A percentile compares a stretch with the other conserved stretches of the same genome.
Evolutionary conservation across 2,329 filamentous ascomycete species (phyloP).

Genomic region (Exophiala sideris): DNA sequence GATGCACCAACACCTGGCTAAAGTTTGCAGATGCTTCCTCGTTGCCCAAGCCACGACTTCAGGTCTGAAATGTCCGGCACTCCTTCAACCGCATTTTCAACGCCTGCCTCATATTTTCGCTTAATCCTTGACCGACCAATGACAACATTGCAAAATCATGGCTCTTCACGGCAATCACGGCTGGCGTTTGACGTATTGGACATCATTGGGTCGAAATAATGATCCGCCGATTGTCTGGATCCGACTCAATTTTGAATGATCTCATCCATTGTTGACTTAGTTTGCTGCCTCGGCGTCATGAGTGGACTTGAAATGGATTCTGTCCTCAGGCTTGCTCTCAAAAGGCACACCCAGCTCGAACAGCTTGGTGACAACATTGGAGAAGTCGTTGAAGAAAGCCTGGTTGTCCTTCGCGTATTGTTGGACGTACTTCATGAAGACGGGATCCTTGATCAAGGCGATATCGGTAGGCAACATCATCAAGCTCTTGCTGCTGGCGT

Average conservation of each 20-base stretch:
- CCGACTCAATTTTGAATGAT: not conserved
- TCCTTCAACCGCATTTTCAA: no score
- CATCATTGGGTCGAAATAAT: not conserved
- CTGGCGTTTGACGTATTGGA: no score
- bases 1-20: no score
- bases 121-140: no score
- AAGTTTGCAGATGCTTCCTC: no score
- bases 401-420: slow-evolving; percentile 90
- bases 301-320: slow-evolving; percentile 63
- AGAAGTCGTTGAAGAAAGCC: slow-evolving; percentile 90
- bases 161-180: no score
- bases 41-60: no score
- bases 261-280: not conserved
- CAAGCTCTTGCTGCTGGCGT: slow-evolving; percentile 77
- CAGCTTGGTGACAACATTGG: slow-evolving; percentile 71
- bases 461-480: slow-evolving; percentile 98
- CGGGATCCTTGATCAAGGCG: slow-evolving; percentile 81
- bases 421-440: slow-evolving; percentile 74
- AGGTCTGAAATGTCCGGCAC: no score
- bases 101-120: no score
- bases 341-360: slow-evolving; percentile 96
- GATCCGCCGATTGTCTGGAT: not conserved
- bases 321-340: slow-evolving; percentile 57
- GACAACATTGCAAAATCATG: no score
- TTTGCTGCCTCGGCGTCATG: slow-evolving; percentile 20